A percentile compares a stretch with the other conserved stretches of the same genome.
Conservation (phyloP, 2,329 filamentous ascomycete genomes). For the Aspergillus neotritici region DNA sequence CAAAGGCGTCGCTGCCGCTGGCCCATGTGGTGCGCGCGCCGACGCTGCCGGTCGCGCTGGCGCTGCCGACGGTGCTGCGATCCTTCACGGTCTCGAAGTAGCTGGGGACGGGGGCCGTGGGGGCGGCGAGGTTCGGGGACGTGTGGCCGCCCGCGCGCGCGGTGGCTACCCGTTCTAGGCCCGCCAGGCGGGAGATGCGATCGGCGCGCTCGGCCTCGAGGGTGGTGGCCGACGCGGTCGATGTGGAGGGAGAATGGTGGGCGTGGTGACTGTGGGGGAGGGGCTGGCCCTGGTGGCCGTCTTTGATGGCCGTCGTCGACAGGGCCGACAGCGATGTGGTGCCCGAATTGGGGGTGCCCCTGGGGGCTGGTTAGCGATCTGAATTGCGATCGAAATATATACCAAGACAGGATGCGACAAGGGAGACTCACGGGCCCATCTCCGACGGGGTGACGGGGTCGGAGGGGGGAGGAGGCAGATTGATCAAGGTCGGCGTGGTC, state of each 20-base stretch:
- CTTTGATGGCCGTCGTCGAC: slow-evolving; percentile 92
- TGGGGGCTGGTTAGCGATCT: slow-evolving; percentile 33
- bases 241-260: slow-evolving; percentile 52
- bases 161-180: slow-evolving; percentile 83
- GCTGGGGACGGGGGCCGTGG: slow-evolving; percentile 48
- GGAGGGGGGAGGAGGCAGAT: slow-evolving; percentile 74
- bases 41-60: slow-evolving; percentile 71
- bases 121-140: slow-evolving; percentile 30
- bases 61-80: slow-evolving; percentile 83
- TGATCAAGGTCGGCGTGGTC: slow-evolving; percentile 65
- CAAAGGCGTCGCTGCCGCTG: slow-evolving; percentile 56
- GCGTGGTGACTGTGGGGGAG: slow-evolving; percentile 53
- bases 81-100: slow-evolving; percentile 82
- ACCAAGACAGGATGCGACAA: slow-evolving; percentile 6
- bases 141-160: slow-evolving; percentile 49
- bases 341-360: slow-evolving; percentile 86
- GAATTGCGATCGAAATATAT: slow-evolving; percentile 5
- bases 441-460: slow-evolving; percentile 83
- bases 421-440: slow-evolving; percentile 63
- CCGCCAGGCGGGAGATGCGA: slow-evolving; percentile 87
- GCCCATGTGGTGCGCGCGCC: slow-evolving; percentile 65
- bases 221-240: slow-evolving; percentile 60
- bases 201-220: slow-evolving; percentile 89
- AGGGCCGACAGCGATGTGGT: slow-evolving; percentile 88
- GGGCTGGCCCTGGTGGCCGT: slow-evolving; percentile 81